Base-by-base conservation (phyloP, 1,139 yeast genomes). In the Pichia sp. region DNA sequence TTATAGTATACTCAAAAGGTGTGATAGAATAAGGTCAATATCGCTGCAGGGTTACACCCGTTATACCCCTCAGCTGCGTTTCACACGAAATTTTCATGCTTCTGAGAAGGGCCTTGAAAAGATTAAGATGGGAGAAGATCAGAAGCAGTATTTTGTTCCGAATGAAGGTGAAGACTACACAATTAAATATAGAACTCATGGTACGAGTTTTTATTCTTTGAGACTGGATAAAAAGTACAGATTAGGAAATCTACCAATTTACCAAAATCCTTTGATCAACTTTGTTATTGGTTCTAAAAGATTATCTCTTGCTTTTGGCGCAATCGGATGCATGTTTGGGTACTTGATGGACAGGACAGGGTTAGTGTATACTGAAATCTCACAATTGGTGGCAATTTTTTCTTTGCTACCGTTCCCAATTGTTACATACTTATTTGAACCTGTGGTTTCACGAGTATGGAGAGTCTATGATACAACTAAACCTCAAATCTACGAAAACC, bases 381-480 rank as follows among this genome's bases (percentile, higher is more conserved):
- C 87, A 1, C 62, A 75, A 41, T 62, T 75, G 5, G 72, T 79
- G 16, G 65, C 77, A 1, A 58, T 69, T 0, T 63, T 77, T 0
- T 72, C 81, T 7, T 59, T 76, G 8, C 50, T 75, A 1, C 88
- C 89, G 0, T 77, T 77, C 2, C 78, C 79, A 0, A 62, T 75
- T 5, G 75, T 80, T 1, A 81, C 83, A 56, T 82, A 76, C 64
- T 75, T 83, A 55, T 81, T 90, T 2, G 74, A 75, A 47, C 84
- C 88, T 52, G 86, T 86, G 61, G 95, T 88, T 31, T 76, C 89
- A 1, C 73, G 90, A 60, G 82, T 88, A 13, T 87, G 82, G 71
- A 71, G 96, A 50, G 72, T 88, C 43, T 88, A 87, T 65, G 82
- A 83, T 63, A 76, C 78, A 52, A 72, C 76, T 2, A 79, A 80